Evolutionary conservation across 305 asterid species (phyloP), one percentile per base, ranked within the genome.

Genomic region (Fraxinus sp.): DNA sequence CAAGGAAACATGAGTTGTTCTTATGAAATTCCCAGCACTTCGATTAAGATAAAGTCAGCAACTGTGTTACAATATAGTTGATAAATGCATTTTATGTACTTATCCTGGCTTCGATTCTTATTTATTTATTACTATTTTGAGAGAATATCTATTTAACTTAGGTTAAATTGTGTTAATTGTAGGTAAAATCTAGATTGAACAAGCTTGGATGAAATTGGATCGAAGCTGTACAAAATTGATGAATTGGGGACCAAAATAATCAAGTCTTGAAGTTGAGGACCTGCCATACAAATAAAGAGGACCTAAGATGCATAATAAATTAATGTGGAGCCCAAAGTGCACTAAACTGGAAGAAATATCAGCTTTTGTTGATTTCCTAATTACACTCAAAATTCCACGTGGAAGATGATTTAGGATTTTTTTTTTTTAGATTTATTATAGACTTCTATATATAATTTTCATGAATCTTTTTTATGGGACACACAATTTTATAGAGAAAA

Each of bases 1-100:
- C 71, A 87, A 78, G 79, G 77, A 75, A 79, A 79, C 83, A 83
- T 78, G 82, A 82, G 36, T n/a, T 49, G 32, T 72, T 39, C 49
- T 55, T 77, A 84, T 66, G 78, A 62, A 59, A 82, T 81, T 28
- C 71, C 62, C 6, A 80, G 64, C 37, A 32, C 18, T 68, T 20
- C 13, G 62, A 73, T 75, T 55, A 59, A 78, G 35, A 57, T 9
- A 26, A 85, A 72, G 73, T 71, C 85, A 80, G 62, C 32, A 73
- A 55, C 78, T 22, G 81, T 37, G 55, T 59, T 57, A 64, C 8
- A 59, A 57, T 7, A 18, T 18, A 55, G 66, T 57, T 49, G 22
- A 49, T 49, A 49, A 49, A 16, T 46, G 57, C 57, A 46, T 46
- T 46, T 46, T 46, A 46, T 49, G 59, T 4, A 2, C 62, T 16